Percentiles rank a stretch among this genome's conserved stretches.
Conservation (phyloP, 176 grass and related monocot species). For the Avena eriantha region DNA sequence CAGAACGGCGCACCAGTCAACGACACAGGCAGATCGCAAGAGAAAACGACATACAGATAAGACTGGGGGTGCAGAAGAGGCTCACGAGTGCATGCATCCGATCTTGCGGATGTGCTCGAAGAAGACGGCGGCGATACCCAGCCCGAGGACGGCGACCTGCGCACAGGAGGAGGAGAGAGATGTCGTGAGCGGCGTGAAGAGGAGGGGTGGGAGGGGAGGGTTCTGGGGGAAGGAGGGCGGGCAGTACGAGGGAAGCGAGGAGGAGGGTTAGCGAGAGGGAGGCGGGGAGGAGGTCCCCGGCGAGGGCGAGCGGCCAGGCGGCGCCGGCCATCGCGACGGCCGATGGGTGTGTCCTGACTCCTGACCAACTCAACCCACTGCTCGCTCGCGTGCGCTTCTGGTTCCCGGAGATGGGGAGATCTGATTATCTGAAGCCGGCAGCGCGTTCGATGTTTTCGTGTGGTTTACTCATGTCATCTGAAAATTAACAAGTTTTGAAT, state of each 20-base stretch:
- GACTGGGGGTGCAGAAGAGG: background rate
- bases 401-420: constrained; percentile 34
- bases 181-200: constrained; percentile 3
- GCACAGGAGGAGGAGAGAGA: constrained; percentile 23
- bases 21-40: constrained; percentile 7
- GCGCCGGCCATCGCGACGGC: constrained; percentile 43
- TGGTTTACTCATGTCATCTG: background rate
- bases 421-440: background rate
- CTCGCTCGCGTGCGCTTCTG: constrained; percentile 24
- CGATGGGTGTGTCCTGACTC: constrained; percentile 32
- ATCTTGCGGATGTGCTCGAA: constrained; percentile 90
- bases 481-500: background rate
- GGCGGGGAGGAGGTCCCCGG: constrained; percentile 41
- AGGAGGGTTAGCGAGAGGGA: constrained; percentile 62
- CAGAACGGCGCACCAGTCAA: constrained; percentile 41
- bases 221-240: background rate
- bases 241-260: constrained; percentile 57
- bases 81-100: constrained; percentile 84
- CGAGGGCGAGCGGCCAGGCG: constrained; percentile 54
- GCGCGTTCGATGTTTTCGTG: background rate
- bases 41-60: background rate
- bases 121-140: constrained; percentile 68
- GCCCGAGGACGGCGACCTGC: constrained; percentile 59
- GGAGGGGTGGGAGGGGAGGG: background rate
- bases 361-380: constrained; percentile 23